Conservation (phyloP, 148 eudicot genomes). For the Rhododendron kiyosumense region DNA sequence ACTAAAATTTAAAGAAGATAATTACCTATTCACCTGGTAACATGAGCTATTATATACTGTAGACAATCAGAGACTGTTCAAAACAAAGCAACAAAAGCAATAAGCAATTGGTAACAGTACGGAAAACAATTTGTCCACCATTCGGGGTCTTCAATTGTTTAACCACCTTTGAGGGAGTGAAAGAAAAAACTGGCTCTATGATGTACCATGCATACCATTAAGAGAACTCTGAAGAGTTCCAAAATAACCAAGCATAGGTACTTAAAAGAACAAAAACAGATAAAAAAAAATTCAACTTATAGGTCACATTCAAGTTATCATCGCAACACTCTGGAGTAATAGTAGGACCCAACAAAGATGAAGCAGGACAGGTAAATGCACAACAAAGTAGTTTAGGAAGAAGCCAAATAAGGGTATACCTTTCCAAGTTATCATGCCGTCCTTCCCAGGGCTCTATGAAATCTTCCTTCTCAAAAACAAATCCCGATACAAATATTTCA, state of each 20-base stretch:
- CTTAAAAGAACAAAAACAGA: background rate
- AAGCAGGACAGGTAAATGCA: background rate
- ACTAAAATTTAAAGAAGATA: background rate
- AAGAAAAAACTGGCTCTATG: background rate
- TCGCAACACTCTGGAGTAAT: background rate
- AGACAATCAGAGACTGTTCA: background rate
- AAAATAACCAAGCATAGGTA: background rate
- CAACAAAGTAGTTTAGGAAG: background rate
- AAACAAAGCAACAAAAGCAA: background rate
- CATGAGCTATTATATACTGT: background rate
- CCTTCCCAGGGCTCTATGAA: slow-evolving; percentile 95
- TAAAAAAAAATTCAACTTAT: background rate
- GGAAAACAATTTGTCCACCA: background rate
- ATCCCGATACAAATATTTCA: slow-evolving; percentile 81
- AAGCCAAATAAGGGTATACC: slow-evolving; percentile 32
- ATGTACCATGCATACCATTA: background rate
- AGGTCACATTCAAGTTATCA: slow-evolving; percentile 5
- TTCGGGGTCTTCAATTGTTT: background rate
- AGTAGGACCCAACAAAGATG: background rate
- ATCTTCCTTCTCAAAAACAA: slow-evolving; percentile 82
- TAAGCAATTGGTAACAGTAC: background rate
- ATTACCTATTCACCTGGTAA: background rate
- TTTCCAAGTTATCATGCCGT: slow-evolving; percentile 64
- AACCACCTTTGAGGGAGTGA: background rate
- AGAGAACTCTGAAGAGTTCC: background rate